Evolutionary conservation across 2,329 filamentous ascomycete species (phyloP).

Genomic region (Penicillium sp.): DNA sequence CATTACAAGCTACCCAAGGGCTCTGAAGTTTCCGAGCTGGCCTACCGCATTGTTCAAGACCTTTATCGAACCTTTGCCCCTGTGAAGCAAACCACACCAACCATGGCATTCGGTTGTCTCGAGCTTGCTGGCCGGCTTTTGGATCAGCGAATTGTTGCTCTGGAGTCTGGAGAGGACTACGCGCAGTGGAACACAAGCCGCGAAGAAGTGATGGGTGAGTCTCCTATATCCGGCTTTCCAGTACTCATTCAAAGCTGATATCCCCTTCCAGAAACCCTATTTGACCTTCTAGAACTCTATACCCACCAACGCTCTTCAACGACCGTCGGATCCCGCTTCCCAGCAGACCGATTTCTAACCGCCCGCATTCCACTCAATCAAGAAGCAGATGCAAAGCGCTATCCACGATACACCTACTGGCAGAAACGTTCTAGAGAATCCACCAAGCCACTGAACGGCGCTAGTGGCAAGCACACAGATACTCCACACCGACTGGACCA

Average conservation of each 20-base stretch:
- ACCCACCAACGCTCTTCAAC: slow-evolving; percentile 76
- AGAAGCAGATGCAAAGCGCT: slow-evolving; percentile 63
- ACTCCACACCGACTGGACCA: slow-evolving; percentile 17
- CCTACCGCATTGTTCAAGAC: slow-evolving; percentile 82
- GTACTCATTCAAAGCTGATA: slow-evolving; percentile 4
- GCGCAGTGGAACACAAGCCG: slow-evolving; percentile 49
- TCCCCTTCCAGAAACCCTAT: slow-evolving; percentile 65
- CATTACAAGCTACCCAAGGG: slow-evolving; percentile 53
- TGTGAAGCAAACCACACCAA: slow-evolving; percentile 82
- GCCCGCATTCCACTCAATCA: slow-evolving; percentile 85
- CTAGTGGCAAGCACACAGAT: slow-evolving; percentile 15
- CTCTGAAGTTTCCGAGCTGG: slow-evolving; percentile 59
- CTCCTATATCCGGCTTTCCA: slow-evolving; percentile 43
- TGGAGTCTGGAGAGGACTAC: slow-evolving; percentile 50
- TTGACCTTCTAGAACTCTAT: slow-evolving; percentile 89
- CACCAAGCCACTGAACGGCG: slow-evolving; percentile 10
- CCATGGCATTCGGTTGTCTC: slow-evolving; percentile 76
- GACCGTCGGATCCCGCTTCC: slow-evolving; percentile 67
- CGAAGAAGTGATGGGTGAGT: slow-evolving; percentile 49
- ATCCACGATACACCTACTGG: slow-evolving; percentile 63
- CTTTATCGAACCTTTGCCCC: slow-evolving; percentile 91
- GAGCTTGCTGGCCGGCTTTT: slow-evolving; percentile 74
- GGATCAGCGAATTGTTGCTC: slow-evolving; percentile 53
- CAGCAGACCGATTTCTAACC: slow-evolving; percentile 75
- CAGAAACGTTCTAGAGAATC: slow-evolving; percentile 30